Base-by-base conservation (phyloP, 192 early-diverging fungal species). In the Gonapodya sp. region DNA sequence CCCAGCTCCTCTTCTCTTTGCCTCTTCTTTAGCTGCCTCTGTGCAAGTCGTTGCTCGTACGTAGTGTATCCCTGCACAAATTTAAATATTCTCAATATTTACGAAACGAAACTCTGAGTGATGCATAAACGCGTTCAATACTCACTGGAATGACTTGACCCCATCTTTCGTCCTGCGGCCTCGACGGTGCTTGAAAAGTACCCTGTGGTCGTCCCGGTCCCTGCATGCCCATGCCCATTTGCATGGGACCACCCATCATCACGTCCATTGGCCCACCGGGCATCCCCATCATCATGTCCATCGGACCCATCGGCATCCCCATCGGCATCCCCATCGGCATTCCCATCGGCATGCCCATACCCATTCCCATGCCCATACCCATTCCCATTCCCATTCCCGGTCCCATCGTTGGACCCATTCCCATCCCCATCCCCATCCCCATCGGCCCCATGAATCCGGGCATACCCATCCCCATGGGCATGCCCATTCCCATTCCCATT, bases 1-100 rank as follows among this genome's bases (percentile, higher is more conserved):
- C 46, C 75, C 75, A 77, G 75, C 75, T 18, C 75, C 75, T 77
- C 30, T 34, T 77, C 75, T 33, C 75, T 77, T 34, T 77, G 75
- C 31, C 75, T 16, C 31, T 77, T 77, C 75, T 77, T 77, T 16
- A 34, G 30, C 75, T 77, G 75, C 75, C 75, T 18, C 75, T 77
- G 75, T 33, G 75, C 75, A 18, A 77, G 75, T 2, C 75, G 75
- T 31, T 77, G 30, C 34, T 77, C 75, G 75, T 77, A 77, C 18
- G 30, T 77, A 33, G 46, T 64, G 24, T 64, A 64, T 24, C 46
- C 46, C 75, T 32, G 31, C 31, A 2, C 16, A 77, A 2, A 18
- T 2, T 14, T 77, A 16, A 77, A 34, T 34, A 2, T n/a, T n/a
- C n/a, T n/a, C n/a, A n/a, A n/a, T n/a, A n/a, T n/a, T n/a, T n/a